Evolutionary conservation across 2,329 filamentous ascomycete species (phyloP), one percentile per base, ranked within the genome.

Genomic region (Epichloe uncinata): DNA sequence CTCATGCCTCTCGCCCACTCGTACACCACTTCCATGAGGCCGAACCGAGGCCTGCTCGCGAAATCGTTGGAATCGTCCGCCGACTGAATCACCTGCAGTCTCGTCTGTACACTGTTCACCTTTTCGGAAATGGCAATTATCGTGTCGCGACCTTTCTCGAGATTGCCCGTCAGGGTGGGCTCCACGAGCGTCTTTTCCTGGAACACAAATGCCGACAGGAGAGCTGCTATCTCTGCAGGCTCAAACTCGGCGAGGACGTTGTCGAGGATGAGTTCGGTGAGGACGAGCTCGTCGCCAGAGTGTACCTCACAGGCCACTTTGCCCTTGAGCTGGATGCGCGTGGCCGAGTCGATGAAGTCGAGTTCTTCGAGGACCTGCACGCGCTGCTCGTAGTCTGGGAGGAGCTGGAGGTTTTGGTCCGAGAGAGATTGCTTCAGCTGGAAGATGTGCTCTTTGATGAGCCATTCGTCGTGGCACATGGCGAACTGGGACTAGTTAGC

Each of bases 221-320:
- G 74, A 11, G 93, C 90, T 1, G 95, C 93, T 54, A 98, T 97
- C 67, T 98, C 93, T 57, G 95, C 89, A 1, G 91, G 89, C 60
- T 96, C 91, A 66, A 93, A 96, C 53, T 94, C 86, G 47, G 91
- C 90, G 3, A 98, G 81, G 2, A 96, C 88, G 60, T 98, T 98
- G 68, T 98, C 93, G n/a, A 98, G 81, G 45, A 98, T 89, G 5
- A 97, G 78, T 65, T 98, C 93, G 0, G 93, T 98, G n/a, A 98
- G 78, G 0, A 98, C 91, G 0, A 98, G 78, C 67, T 98, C 93
- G 63, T 97, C 91, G 16, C 90, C 90, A 0, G 91, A 96, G 67
- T 97, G 93, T 53, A 98, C 91, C 68, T 98, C 93, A 69, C 93
- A 98, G 4, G 93, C 93, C 20, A 98, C 93, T 66, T 97, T 97